phyloP scores from a whole-genome alignment of 192 early-diverging fungal species.

The Coemansia sp. region DNA sequence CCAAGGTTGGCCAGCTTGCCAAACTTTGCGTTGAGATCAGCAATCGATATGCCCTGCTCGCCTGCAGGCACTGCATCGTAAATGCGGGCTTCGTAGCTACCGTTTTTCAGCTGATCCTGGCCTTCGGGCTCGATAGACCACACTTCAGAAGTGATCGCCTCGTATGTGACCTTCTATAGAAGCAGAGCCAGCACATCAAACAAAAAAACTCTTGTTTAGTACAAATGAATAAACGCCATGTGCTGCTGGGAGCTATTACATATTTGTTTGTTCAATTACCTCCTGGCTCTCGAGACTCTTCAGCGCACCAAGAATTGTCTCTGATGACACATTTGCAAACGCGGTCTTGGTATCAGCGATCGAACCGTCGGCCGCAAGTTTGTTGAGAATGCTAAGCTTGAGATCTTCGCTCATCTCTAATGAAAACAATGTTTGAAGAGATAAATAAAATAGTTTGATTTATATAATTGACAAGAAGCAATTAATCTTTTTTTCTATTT shows the following conservation, averaged over 20 bases:
- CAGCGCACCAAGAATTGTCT: constrained; percentile 82
- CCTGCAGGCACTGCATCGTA: constrained; percentile 85
- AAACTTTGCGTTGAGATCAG: constrained; percentile 77
- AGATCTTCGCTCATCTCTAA: constrained; percentile 48
- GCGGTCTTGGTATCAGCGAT: constrained; percentile 75
- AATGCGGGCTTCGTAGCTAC: constrained; percentile 91
- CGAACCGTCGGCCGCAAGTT: constrained; percentile 67
- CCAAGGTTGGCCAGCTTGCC: constrained; percentile 86
- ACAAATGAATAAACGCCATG: too few relatives aligned
- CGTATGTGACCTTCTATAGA: constrained; percentile 75
- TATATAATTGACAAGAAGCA: not conserved
- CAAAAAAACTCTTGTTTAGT: not conserved
- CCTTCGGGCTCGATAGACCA: constrained; percentile 92
- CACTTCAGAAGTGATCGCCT: constrained; percentile 73
- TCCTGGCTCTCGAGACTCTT: constrained; percentile 85
- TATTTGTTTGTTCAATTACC: constrained; percentile 55
- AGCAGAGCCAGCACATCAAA: not conserved
- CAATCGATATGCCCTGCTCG: constrained; percentile 78
- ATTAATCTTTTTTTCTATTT: not conserved
- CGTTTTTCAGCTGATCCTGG: constrained; percentile 76
- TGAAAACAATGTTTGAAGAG: constrained; percentile 3
- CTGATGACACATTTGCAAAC: constrained; percentile 58
- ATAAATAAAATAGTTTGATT: not conserved
- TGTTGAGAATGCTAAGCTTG: constrained; percentile 44
- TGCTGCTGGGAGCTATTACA: too few relatives aligned